Evolutionary conservation across 78 protist species (phyloP).

Genomic region (Dictyostelium firmibasis): DNA sequence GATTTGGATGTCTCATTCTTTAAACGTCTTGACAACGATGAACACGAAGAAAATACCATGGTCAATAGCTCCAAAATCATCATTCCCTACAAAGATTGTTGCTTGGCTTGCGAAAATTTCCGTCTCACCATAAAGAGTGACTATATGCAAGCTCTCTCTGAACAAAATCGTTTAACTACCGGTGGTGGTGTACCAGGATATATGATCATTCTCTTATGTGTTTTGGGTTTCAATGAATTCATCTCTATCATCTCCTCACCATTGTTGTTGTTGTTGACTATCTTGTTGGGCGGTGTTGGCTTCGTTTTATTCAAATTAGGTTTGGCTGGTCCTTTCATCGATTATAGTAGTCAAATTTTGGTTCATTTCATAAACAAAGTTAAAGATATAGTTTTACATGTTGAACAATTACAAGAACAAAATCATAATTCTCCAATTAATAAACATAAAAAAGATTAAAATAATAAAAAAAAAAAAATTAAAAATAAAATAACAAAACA

Average conservation of each 20-base stretch:
- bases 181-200: conserved; percentile 54
- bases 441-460: background rate
- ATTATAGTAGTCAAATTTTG: conserved; percentile 20
- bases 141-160: conserved; percentile 54
- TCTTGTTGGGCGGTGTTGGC: conserved; percentile 44
- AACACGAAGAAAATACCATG: conserved; percentile 30
- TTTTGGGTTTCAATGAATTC: conserved; percentile 86
- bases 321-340: conserved; percentile 60
- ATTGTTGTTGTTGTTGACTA: conserved; percentile 43
- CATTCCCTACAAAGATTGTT: conserved; percentile 43
- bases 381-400: conserved; percentile 54
- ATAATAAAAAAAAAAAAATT: background rate
- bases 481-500: background rate
- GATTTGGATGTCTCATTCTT: conserved; percentile 18
- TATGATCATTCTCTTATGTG: conserved; percentile 46
- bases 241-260: conserved; percentile 65
- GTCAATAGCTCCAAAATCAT: background rate
- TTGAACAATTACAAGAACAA: conserved; percentile 45
- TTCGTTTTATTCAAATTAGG: conserved; percentile 50
- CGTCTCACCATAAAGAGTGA: conserved; percentile 44
- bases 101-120: conserved; percentile 8
- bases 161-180: conserved; percentile 12
- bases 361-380: conserved; percentile 36
- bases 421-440: background rate
- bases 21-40: background rate